Percentiles rank a stretch among this genome's conserved stretches.
These are phyloP conservation scores for Talaromyces marneffei DNA, from an alignment of 2,329 filamentous ascomycete species.

Conservation along the genomic window DNA sequence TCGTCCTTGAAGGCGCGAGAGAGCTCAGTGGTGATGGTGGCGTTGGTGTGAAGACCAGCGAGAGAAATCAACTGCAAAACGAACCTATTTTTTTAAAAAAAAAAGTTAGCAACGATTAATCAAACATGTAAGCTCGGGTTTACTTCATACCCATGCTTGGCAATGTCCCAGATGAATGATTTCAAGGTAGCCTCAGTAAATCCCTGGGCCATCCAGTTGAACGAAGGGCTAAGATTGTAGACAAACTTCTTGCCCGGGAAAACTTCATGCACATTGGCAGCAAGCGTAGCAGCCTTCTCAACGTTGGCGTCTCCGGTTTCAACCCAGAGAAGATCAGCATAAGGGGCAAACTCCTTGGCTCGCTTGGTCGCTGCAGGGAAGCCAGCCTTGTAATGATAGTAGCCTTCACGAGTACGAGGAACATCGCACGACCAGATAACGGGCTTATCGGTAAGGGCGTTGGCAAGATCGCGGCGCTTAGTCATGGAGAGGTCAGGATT, in stretches of 20 bases:
- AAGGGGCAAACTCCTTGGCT: constrained; percentile 83
- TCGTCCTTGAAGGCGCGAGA: constrained; percentile 77
- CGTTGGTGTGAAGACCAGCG: constrained; percentile 58
- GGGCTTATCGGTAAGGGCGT: constrained; percentile 58
- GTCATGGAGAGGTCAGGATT: constrained; percentile 73
- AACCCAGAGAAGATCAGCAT: constrained; percentile 92
- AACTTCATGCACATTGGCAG: constrained; percentile 63
- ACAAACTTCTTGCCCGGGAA: constrained; percentile 82
- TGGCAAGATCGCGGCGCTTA: constrained; percentile 67
- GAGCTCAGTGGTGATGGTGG: constrained; percentile 65
- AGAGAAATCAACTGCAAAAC: constrained; percentile 60
- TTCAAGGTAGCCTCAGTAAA: constrained; percentile 77
- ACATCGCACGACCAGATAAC: constrained; percentile 87
- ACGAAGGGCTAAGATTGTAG: constrained; percentile 93
- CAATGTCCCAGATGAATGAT: constrained; percentile 95
- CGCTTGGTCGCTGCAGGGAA: constrained; percentile 86
- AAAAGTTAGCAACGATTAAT: constrained; percentile 16
- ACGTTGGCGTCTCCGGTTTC: constrained; percentile 90
- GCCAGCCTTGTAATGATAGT: constrained; percentile 54
- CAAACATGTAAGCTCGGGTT: background rate
- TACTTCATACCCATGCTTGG: constrained; percentile 68
- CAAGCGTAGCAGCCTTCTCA: constrained; percentile 67
- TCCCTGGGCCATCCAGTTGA: constrained; percentile 97
- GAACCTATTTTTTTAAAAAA: constrained; percentile 49
- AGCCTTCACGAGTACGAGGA: constrained; percentile 83